A percentile compares a stretch with the other conserved stretches of the same genome.
Conservation (phyloP, 306 rosid genomes). For the Urtica urens region DNA sequence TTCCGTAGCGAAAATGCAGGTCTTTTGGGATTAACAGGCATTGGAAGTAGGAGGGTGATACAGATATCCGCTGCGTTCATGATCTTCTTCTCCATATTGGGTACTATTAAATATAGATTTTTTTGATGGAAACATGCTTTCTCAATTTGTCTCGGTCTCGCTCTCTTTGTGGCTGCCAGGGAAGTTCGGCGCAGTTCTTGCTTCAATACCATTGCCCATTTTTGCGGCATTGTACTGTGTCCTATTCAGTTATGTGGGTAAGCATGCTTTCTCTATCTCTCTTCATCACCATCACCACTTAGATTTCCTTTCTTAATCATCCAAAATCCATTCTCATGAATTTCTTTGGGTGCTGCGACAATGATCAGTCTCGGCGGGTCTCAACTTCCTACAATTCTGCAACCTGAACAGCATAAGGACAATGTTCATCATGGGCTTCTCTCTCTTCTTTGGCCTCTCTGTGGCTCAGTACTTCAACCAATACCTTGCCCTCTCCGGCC, state of each 20-base stretch:
- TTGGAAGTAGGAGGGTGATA: constrained; percentile 74
- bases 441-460: constrained; percentile 77
- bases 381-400: constrained; percentile 71
- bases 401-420: constrained; percentile 69
- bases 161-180: constrained; percentile 36
- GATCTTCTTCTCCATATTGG: constrained; percentile 80
- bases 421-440: constrained; percentile 61
- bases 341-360: constrained; percentile 1
- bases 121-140: background rate
- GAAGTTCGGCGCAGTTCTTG: constrained; percentile 85
- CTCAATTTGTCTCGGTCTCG: background rate
- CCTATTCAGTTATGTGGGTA: constrained; percentile 79
- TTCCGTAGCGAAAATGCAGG: constrained; percentile 80
- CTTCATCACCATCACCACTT: too few species aligned
- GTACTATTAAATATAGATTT: constrained; percentile 18
- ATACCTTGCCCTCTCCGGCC: constrained; percentile 30
- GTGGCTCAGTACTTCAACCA: constrained; percentile 62
- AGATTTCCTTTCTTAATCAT: too few species aligned
- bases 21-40: constrained; percentile 69
- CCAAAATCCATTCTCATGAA: too few species aligned
- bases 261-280: constrained; percentile 11
- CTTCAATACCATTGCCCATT: constrained; percentile 76
- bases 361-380: constrained; percentile 64
- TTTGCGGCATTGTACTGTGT: constrained; percentile 73
- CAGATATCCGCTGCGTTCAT: constrained; percentile 73